A percentile compares a stretch with the other conserved stretches of the same genome.
These are phyloP conservation scores for Corymbia maculata DNA, from an alignment of 345 rosid species.

Conservation along the genomic window DNA sequence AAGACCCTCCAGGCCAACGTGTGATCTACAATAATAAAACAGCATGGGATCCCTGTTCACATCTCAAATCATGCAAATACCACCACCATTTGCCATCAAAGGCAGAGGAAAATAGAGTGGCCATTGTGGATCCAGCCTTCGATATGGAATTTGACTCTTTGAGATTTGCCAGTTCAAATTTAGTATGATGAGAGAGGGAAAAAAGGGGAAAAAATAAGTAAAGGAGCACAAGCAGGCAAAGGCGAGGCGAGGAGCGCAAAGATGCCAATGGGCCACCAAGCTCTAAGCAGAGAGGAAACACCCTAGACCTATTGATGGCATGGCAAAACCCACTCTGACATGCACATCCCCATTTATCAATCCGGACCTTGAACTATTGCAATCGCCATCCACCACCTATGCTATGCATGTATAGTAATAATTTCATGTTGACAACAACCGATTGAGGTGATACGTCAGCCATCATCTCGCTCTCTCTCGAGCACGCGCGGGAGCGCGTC, in stretches of 20 bases:
- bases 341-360: not conserved
- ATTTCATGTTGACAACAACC: not conserved
- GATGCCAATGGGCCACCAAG: not conserved
- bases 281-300: not conserved
- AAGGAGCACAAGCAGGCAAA: not conserved
- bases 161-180: conserved; percentile 22
- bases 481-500: not conserved
- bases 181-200: conserved; percentile 15
- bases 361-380: not conserved
- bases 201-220: not conserved
- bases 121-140: conserved; percentile 20
- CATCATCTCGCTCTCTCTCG: not conserved
- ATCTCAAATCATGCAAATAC: not conserved
- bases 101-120: not conserved
- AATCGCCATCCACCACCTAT: not conserved
- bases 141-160: conserved; percentile 26
- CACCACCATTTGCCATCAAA: conserved; percentile 7
- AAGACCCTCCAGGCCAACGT: not conserved
- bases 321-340: not conserved
- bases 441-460: not conserved
- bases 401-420: not conserved
- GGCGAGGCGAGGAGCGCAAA: not conserved
- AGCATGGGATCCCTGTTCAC: not conserved
- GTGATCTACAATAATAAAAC: not conserved
- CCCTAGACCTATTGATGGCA: not conserved